A percentile compares a stretch with the other conserved stretches of the same genome.
These are phyloP conservation scores for Pleoardoris graminearum DNA, from an alignment of 2,329 filamentous ascomycete genomes.

Conservation along the genomic window DNA sequence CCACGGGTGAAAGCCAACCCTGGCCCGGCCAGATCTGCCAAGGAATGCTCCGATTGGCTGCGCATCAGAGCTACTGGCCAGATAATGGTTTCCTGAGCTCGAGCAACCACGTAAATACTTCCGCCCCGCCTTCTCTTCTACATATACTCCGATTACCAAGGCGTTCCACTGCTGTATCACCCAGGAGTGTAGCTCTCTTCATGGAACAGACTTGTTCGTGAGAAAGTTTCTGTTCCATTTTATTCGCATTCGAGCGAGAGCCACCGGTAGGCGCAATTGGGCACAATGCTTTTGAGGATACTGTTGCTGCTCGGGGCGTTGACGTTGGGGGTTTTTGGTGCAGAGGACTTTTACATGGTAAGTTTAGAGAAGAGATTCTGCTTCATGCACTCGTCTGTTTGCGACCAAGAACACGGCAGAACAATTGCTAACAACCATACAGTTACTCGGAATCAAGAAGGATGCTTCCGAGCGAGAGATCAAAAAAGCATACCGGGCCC, in stretches of 20 bases:
- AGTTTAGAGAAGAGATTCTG: too few species aligned
- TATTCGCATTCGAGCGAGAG: conserved; percentile 22
- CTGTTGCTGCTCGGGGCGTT: conserved; percentile 49
- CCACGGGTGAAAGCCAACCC: conserved; percentile 15
- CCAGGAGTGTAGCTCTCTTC: conserved; percentile 8
- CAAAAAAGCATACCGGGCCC: conserved; percentile 86
- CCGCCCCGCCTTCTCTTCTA: background rate
- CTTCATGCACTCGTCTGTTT: too few species aligned
- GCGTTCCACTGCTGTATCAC: conserved; percentile 3
- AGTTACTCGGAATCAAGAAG: conserved; percentile 80
- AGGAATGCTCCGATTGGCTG: conserved; percentile 35
- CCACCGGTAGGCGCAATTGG: conserved; percentile 21
- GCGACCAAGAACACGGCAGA: background rate
- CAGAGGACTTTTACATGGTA: conserved; percentile 80
- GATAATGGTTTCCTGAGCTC: conserved; percentile 33
- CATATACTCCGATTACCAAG: background rate
- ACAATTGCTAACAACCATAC: conserved; percentile 26
- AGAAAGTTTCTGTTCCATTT: conserved; percentile 12
- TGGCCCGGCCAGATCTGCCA: conserved; percentile 16
- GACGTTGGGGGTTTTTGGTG: conserved; percentile 50
- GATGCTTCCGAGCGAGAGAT: conserved; percentile 83
- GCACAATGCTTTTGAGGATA: conserved; percentile 50
- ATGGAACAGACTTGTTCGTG: conserved; percentile 17
- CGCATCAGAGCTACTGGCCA: conserved; percentile 21
- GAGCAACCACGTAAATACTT: conserved; percentile 9